A percentile compares a stretch with the other conserved stretches of the same genome.
Evolutionary conservation across 108 stramenopile genomes (phyloP).

Genomic region (Nitzschia sp.): DNA sequence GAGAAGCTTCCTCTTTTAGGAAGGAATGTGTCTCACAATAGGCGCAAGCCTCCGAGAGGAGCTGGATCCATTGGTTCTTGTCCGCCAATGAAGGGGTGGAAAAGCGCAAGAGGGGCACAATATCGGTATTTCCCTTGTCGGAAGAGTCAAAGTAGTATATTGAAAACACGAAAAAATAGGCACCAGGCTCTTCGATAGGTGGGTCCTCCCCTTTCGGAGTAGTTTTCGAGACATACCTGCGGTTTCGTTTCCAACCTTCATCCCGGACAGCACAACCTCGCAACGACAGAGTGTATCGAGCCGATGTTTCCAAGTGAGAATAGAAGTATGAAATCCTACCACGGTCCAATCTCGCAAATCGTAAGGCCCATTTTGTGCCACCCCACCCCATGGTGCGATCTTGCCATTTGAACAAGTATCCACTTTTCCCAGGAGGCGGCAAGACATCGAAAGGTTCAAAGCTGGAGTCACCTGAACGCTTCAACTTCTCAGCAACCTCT

Average conservation of each 20-base stretch:
- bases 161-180: conserved; percentile 80
- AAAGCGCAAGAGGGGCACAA: conserved; percentile 76
- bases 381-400: conserved; percentile 81
- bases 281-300: conserved; percentile 63
- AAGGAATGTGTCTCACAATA: conserved; percentile 74
- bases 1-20: conserved; percentile 30
- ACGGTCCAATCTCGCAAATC: conserved; percentile 62
- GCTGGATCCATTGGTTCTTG: conserved; percentile 72
- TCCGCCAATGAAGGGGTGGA: conserved; percentile 66
- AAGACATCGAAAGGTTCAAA: neutral
- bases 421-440: conserved; percentile 39
- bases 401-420: conserved; percentile 80
- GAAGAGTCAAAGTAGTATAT: conserved; percentile 52
- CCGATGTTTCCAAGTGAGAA: conserved; percentile 49
- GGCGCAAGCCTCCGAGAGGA: conserved; percentile 69
- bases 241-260: conserved; percentile 73
- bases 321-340: conserved; percentile 64
- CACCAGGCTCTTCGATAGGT: conserved; percentile 52
- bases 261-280: conserved; percentile 81
- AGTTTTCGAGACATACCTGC: conserved; percentile 31
- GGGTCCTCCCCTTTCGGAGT: conserved; percentile 13
- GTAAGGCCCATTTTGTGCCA: conserved; percentile 76
- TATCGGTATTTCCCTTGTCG: conserved; percentile 40
- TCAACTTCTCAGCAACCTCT: conserved; percentile 6
- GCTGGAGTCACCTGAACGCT: neutral